Evolutionary conservation across 2,329 filamentous ascomycete species (phyloP).

Genomic region (Elsinoe necatrix): DNA sequence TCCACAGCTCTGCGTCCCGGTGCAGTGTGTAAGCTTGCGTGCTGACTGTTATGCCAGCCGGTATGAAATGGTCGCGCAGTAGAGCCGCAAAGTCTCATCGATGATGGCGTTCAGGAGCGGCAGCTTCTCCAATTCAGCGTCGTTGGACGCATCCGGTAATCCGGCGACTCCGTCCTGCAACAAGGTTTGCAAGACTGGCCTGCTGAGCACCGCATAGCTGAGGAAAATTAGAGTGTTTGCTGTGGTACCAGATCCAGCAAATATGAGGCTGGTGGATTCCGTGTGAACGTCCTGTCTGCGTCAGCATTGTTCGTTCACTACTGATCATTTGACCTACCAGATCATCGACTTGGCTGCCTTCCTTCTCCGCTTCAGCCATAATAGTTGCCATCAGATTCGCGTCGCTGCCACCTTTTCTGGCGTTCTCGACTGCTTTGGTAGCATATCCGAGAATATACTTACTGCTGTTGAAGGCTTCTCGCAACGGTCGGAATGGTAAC

Average conservation of each 20-base stretch:
- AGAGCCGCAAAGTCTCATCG: slow-evolving; percentile 28
- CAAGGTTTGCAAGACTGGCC: slow-evolving; percentile 14
- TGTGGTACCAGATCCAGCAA: slow-evolving; percentile 24
- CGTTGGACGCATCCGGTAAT: slow-evolving; percentile 17
- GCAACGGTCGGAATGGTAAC: slow-evolving; percentile 17
- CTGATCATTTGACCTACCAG: not conserved
- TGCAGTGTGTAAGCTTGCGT: slow-evolving; percentile 35
- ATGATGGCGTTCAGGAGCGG: slow-evolving; percentile 40
- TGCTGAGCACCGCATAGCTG: slow-evolving; percentile 17
- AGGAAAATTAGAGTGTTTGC: slow-evolving; percentile 21
- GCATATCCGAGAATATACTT: slow-evolving; percentile 21
- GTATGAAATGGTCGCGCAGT: slow-evolving; percentile 28
- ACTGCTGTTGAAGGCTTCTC: slow-evolving; percentile 20
- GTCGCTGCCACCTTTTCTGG: slow-evolving; percentile 15
- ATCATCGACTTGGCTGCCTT: slow-evolving; percentile 17
- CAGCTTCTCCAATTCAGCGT: slow-evolving; percentile 33
- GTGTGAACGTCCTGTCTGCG: slow-evolving; percentile 19
- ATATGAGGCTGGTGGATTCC: slow-evolving; percentile 24
- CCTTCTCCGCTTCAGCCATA: slow-evolving; percentile 21
- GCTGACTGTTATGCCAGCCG: slow-evolving; percentile 29
- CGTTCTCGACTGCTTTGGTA: slow-evolving; percentile 19
- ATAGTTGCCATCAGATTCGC: slow-evolving; percentile 21
- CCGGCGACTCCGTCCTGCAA: slow-evolving; percentile 20
- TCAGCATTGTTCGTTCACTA: not conserved
- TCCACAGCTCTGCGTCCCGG: slow-evolving; percentile 24